Percentiles rank a stretch among this genome's conserved stretches.
Conservation (phyloP, 1,139 yeast genomes). For the Geotrichum europaeum region DNA sequence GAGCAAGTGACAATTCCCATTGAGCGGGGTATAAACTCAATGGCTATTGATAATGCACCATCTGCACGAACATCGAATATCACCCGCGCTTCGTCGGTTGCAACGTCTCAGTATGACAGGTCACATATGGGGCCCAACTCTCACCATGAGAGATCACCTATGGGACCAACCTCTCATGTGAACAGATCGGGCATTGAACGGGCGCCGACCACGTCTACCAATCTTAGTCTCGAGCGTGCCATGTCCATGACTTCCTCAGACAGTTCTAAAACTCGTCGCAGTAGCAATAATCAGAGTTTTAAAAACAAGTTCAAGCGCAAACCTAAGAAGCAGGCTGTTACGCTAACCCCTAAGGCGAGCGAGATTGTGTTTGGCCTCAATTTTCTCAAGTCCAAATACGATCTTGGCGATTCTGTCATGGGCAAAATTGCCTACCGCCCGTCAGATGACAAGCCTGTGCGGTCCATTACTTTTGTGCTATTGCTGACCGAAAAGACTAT, state of each 20-base stretch:
- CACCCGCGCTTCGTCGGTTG: not conserved
- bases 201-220: not conserved
- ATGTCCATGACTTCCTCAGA: not conserved
- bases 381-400: not conserved
- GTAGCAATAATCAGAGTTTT: not conserved
- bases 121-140: not conserved
- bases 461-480: not conserved
- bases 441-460: not conserved
- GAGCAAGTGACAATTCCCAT: not conserved
- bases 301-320: not conserved
- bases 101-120: not conserved
- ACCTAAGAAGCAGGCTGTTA: not conserved
- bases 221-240: not conserved
- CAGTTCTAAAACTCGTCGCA: not conserved
- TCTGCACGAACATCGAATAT: not conserved
- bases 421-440: slow-evolving; percentile 4
- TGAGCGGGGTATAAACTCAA: not conserved
- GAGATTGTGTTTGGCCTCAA: not conserved
- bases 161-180: not conserved
- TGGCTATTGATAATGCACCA: not conserved
- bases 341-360: not conserved
- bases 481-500: slow-evolving; percentile 2
- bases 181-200: not conserved
- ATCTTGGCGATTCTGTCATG: slow-evolving; percentile 2
- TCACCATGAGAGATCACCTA: not conserved